These are phyloP conservation scores for Ruellia speciosa DNA, from an alignment of 305 asterid species.

Conservation along the genomic window DNA sequence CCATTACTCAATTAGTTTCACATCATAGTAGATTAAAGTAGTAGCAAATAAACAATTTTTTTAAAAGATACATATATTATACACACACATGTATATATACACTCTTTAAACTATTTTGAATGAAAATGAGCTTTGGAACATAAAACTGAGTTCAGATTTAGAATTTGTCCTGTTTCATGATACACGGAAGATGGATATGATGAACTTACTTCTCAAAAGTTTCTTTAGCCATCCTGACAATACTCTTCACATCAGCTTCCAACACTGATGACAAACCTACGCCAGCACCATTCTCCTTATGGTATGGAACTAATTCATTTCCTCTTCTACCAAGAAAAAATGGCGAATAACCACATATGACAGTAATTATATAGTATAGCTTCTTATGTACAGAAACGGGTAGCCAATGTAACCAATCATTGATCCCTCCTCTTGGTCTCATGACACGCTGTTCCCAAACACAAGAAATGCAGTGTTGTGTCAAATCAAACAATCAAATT, in stretches of 20 bases:
- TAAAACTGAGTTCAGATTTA: neutral
- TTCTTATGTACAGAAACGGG: slow-evolving; percentile 84
- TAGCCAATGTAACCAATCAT: slow-evolving; percentile 91
- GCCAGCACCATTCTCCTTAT: slow-evolving; percentile 46
- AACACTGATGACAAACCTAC: slow-evolving; percentile 66
- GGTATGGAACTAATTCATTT: slow-evolving; percentile 28
- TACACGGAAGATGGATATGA: neutral
- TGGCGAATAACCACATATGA: slow-evolving; percentile 42
- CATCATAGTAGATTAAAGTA: neutral
- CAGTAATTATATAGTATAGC: slow-evolving; percentile 56
- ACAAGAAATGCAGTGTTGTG: slow-evolving; percentile 17
- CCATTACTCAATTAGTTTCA: neutral
- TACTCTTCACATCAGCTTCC: slow-evolving; percentile 78
- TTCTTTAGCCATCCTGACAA: slow-evolving; percentile 76
- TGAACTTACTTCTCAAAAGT: slow-evolving; percentile 69
- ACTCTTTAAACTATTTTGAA: neutral
- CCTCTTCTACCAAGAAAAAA: slow-evolving; percentile 43
- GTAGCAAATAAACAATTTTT: neutral
- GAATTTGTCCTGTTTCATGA: neutral
- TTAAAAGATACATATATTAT: too few relatives aligned
- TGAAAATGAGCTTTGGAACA: neutral
- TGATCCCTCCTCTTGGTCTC: slow-evolving; percentile 91
- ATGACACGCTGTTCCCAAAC: slow-evolving; percentile 61
- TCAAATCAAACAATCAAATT: slow-evolving; percentile 20
- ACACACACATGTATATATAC: too few relatives aligned